These are phyloP conservation scores for Sporormia fimetaria DNA, from an alignment of 495 filamentous ascomycete species.

Conservation along the genomic window DNA sequence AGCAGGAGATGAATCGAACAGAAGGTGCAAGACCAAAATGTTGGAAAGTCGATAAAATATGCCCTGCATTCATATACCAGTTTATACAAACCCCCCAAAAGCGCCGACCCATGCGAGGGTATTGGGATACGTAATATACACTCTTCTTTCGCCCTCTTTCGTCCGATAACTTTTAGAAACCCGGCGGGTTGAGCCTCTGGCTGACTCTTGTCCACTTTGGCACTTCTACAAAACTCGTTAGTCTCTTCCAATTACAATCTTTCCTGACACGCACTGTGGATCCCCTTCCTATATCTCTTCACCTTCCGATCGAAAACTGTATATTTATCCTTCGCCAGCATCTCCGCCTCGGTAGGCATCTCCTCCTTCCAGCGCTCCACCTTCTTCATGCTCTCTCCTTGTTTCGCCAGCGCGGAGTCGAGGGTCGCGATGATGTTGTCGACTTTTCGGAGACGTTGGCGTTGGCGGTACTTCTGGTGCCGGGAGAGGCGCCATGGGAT, in stretches of 20 bases:
- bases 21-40: too few species aligned
- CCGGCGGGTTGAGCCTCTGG: constrained; percentile 23
- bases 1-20: too few species aligned
- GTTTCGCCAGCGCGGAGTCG: constrained; percentile 58
- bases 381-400: constrained; percentile 41
- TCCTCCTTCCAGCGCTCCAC: constrained; percentile 82
- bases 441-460: constrained; percentile 72
- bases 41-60: too few species aligned
- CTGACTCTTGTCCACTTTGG: constrained; percentile 26
- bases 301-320: constrained; percentile 94
- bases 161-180: constrained; percentile 6
- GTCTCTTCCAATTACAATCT: background rate
- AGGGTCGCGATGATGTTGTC: constrained; percentile 71
- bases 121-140: constrained; percentile 13
- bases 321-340: constrained; percentile 95
- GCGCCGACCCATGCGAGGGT: background rate
- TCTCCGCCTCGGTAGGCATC: constrained; percentile 94
- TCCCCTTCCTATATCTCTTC: constrained; percentile 88
- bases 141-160: background rate
- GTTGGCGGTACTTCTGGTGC: constrained; percentile 81
- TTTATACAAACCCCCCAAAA: background rate
- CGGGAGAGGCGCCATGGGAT: constrained; percentile 89
- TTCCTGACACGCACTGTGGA: constrained; percentile 68
- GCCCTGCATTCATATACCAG: background rate
- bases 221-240: constrained; percentile 9